A percentile compares a stretch with the other conserved stretches of the same genome.
Conservation (phyloP, 1,139 yeast species). For the Nakaseomyces delphensis region DNA sequence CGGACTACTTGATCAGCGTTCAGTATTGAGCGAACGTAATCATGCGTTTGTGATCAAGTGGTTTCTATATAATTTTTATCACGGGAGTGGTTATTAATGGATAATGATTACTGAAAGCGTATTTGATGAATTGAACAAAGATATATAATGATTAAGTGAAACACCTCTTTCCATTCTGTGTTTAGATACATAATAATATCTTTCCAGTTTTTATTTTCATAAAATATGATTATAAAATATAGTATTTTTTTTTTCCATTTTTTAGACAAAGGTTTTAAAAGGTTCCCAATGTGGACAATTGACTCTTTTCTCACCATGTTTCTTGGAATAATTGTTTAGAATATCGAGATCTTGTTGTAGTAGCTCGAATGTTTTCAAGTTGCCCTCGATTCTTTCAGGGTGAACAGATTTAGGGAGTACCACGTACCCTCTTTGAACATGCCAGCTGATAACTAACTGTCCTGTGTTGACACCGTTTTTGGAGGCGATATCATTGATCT, state of each 20-base stretch:
- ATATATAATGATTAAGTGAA: too few species aligned
- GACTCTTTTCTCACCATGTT: conserved; percentile 44
- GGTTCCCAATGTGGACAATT: conserved; percentile 38
- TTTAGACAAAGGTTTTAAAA: conserved; percentile 25
- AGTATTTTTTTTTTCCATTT: too few species aligned
- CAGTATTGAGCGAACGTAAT: conserved; percentile 58
- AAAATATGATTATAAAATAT: too few species aligned
- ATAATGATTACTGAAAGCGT: too few species aligned
- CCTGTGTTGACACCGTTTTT: conserved; percentile 50
- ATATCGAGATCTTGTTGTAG: conserved; percentile 45
- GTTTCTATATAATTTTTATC: too few species aligned
- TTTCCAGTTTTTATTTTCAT: too few species aligned
- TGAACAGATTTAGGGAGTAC: conserved; percentile 67
- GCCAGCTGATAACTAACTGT: conserved; percentile 61
- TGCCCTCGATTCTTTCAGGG: conserved; percentile 48
- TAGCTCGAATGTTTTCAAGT: conserved; percentile 44
- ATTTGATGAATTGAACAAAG: too few species aligned
- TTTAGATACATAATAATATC: too few species aligned
- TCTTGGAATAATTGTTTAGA: conserved; percentile 40
- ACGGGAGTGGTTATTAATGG: too few species aligned
- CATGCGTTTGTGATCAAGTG: too few species aligned
- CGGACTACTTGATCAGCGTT: conserved; percentile 83
- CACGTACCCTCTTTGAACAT: conserved; percentile 55
- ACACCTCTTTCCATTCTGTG: too few species aligned
- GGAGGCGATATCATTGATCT: conserved; percentile 44